Conservation (phyloP, 805 yeast genomes). For the Kazachstania psychrophila region DNA sequence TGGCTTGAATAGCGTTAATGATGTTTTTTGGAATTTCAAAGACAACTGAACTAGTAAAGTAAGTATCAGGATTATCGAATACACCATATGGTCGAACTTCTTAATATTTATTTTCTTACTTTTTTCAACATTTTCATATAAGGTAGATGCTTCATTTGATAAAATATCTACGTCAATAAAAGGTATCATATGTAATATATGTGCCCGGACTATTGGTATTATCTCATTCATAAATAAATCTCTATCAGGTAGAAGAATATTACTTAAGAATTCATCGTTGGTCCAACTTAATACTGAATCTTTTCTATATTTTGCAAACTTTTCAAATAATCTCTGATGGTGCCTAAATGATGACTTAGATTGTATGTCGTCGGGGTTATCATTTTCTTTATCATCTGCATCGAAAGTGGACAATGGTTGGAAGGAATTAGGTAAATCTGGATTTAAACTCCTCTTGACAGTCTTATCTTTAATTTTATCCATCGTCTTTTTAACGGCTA, state of each 20-base stretch:
- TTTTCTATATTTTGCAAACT: slow-evolving; percentile 21
- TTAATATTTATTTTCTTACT: slow-evolving; percentile 9
- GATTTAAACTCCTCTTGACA: slow-evolving; percentile 5
- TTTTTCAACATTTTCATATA: slow-evolving; percentile 13
- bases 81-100: slow-evolving; percentile 20
- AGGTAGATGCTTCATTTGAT: slow-evolving; percentile 8
- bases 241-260: slow-evolving; percentile 13
- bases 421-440: slow-evolving; percentile 19
- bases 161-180: slow-evolving; percentile 16
- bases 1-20: slow-evolving; percentile 1
- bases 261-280: slow-evolving; percentile 4
- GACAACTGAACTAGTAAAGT: slow-evolving; percentile 21
- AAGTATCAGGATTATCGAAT: slow-evolving; percentile 17
- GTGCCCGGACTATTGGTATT: slow-evolving; percentile 17
- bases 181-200: slow-evolving; percentile 19
- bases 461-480: slow-evolving; percentile 9
- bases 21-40: slow-evolving; percentile 8
- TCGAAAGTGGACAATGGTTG: slow-evolving; percentile 18
- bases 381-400: slow-evolving; percentile 10
- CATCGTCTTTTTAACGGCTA: slow-evolving; percentile 18
- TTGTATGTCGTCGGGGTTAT: slow-evolving; percentile 1
- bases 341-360: slow-evolving; percentile 9
- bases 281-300: slow-evolving; percentile 10
- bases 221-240: slow-evolving; percentile 12
- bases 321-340: slow-evolving; percentile 22